Conservation (phyloP, 805 yeast species). For the Kodamaea laetipori region DNA sequence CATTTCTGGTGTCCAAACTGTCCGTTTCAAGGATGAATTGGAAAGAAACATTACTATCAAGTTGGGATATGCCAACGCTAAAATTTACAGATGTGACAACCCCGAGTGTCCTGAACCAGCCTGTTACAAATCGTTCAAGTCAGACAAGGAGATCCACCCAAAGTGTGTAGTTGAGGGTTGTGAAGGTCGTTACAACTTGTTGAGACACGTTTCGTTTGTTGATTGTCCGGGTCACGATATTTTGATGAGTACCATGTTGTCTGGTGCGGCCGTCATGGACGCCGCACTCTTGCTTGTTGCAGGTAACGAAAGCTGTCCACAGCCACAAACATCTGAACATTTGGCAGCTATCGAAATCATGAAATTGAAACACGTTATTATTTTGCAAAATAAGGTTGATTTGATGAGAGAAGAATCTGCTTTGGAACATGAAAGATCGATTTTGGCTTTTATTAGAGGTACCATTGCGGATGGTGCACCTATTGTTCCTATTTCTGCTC, state of each 20-base stretch:
- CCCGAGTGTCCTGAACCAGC: slow-evolving; percentile 89
- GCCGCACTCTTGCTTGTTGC: slow-evolving; percentile 96
- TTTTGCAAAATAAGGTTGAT: slow-evolving; percentile 97
- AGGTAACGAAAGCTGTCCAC: slow-evolving; percentile 99
- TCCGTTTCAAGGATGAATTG: slow-evolving; percentile 96
- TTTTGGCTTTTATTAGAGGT: slow-evolving; percentile 90
- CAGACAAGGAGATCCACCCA: slow-evolving; percentile 94
- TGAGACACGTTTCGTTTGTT: slow-evolving; percentile 97
- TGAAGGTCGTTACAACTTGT: slow-evolving; percentile 81
- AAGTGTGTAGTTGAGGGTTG: slow-evolving; percentile 88
- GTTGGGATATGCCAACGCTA: slow-evolving; percentile 98
- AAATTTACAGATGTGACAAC: slow-evolving; percentile 90
- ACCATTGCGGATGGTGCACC: slow-evolving; percentile 99
- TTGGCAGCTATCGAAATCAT: slow-evolving; percentile 99
- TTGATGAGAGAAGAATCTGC: slow-evolving; percentile 97
- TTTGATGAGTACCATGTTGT: slow-evolving; percentile 99
- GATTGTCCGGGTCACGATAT: slow-evolving; percentile 99
- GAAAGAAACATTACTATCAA: slow-evolving; percentile 99
- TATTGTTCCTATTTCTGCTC: slow-evolving; percentile 97
- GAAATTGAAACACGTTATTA: slow-evolving; percentile 95
- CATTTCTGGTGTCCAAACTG: slow-evolving; percentile 98
- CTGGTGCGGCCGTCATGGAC: slow-evolving; percentile 99
- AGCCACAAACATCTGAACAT: slow-evolving; percentile 99
- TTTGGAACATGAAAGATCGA: slow-evolving; percentile 90
- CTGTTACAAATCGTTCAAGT: slow-evolving; percentile 90